Base-by-base conservation (phyloP, 495 filamentous ascomycete genomes). In the Trichoderma virens region DNA sequence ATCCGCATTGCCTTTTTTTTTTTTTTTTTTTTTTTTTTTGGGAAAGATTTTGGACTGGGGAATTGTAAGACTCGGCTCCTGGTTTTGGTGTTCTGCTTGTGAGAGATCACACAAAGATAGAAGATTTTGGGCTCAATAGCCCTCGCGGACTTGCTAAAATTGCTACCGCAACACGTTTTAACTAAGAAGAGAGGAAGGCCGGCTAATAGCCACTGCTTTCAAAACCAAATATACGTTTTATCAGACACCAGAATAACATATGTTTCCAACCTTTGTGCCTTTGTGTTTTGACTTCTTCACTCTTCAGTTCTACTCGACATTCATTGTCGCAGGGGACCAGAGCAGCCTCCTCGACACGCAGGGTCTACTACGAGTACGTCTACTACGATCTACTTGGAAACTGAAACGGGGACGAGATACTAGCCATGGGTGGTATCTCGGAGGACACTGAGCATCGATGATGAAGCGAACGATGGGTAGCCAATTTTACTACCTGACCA, bases 141-240 rank as follows among this genome's bases (percentile, higher is more conserved):
- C 51, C 25, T 11, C 51, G 51, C 51, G 51, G 51, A 56, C 5
- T 5, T 16, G 41, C 41, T 45, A 7, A 45, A 45, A 4, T 45
- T 18, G 51, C 23, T 56, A 14, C 51, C 51, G 51, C 51, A 35
- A 56, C 51, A 56, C 51, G 51, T 56, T 56, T 56, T 56, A 11
- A 56, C n/a, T 27, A 28, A 27, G 51, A 56, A 27, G 51, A 56
- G 51, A 56, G 25, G 20, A 2, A 47, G 51, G 13, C 51, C 2
- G 51, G 51, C 25, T 20, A 31, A 28, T 8, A 28, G 5, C 51
- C 5, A 28, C n/a, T 8, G 23, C 51, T 18, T 5, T 30, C 51
- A 56, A n/a, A 56, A 56, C 23, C 51, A 56, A 56, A 56, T 56
- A 56, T 56, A 56, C 51, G 51, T 56, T 45, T 56, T 56, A 56